phyloP scores from a whole-genome alignment of 495 filamentous ascomycete species.

The Penicillium riverlandense region DNA sequence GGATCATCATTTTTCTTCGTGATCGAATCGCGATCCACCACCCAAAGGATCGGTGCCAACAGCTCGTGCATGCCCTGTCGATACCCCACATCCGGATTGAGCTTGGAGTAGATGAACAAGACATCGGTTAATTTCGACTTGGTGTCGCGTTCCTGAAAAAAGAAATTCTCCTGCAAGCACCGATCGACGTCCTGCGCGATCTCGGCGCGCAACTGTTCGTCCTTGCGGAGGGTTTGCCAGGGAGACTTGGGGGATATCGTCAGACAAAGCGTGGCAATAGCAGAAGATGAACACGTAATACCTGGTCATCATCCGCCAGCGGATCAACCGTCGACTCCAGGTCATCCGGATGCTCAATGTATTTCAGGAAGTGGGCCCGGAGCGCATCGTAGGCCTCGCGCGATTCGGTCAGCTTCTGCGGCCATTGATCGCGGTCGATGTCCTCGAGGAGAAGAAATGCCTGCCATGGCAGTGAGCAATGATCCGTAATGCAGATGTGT shows the following conservation, averaged over 20 bases:
- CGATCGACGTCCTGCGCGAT: constrained; percentile 94
- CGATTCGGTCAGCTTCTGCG: constrained; percentile 54
- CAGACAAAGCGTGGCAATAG: constrained; percentile 7
- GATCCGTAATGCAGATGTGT: too few species aligned
- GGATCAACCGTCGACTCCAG: constrained; percentile 72
- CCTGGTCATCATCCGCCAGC: constrained; percentile 75
- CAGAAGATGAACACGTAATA: constrained; percentile 31
- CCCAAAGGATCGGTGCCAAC: constrained; percentile 84
- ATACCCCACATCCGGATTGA: constrained; percentile 82
- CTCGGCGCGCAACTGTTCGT: constrained; percentile 77
- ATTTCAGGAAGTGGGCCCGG: constrained; percentile 65
- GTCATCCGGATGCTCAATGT: constrained; percentile 75
- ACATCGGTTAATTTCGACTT: constrained; percentile 83
- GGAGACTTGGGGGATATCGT: constrained; percentile 63
- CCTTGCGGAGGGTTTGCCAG: constrained; percentile 75
- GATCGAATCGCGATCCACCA: constrained; percentile 65
- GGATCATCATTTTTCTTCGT: constrained; percentile 29
- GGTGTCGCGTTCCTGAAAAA: constrained; percentile 73
- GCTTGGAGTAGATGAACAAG: constrained; percentile 89
- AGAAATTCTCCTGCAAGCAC: constrained; percentile 85
- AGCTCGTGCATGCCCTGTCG: constrained; percentile 98
- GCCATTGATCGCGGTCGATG: constrained; percentile 62
- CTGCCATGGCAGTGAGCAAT: constrained; percentile 32
- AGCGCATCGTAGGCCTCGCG: constrained; percentile 67
- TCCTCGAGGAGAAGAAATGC: constrained; percentile 74